Conservation (phyloP, 129 eudicot genomes). For the Tagetes patula region DNA sequence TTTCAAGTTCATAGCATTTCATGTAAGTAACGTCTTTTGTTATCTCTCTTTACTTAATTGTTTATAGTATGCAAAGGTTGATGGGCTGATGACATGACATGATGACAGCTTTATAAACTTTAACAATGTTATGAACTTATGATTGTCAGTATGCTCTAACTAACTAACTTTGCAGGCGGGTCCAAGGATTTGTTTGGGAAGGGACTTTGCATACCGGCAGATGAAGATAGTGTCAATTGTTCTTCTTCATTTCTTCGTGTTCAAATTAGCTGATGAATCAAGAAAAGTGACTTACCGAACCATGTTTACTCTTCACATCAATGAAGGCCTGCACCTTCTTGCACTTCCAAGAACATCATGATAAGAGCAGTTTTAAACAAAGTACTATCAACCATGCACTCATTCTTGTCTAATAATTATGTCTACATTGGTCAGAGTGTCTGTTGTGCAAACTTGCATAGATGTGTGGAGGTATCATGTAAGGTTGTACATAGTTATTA, state of each 20-base stretch:
- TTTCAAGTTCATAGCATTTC: constrained; percentile 64
- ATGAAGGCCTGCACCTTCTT: constrained; percentile 60
- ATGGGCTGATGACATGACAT: background rate
- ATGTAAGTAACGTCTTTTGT: constrained; percentile 32
- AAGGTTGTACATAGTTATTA: background rate
- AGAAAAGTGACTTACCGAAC: constrained; percentile 57
- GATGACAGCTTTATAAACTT: background rate
- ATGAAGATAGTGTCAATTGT: constrained; percentile 72
- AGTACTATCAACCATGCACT: background rate
- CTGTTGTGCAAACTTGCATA: no score
- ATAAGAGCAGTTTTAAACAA: background rate
- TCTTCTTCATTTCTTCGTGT: constrained; percentile 55
- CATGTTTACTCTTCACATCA: constrained; percentile 72
- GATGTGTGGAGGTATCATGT: background rate
- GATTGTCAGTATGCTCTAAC: background rate
- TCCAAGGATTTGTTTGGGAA: constrained; percentile 73
- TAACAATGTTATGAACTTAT: background rate
- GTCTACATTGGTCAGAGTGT: no score
- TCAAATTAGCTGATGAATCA: constrained; percentile 47
- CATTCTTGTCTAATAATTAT: no score
- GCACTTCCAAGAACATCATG: constrained; percentile 46
- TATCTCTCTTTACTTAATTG: background rate
- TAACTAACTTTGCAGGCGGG: constrained; percentile 58
- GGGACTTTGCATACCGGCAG: constrained; percentile 78
- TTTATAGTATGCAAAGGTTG: background rate